phyloP scores from a whole-genome alignment of 345 rosid genomes.

The Camelina hispida region DNA sequence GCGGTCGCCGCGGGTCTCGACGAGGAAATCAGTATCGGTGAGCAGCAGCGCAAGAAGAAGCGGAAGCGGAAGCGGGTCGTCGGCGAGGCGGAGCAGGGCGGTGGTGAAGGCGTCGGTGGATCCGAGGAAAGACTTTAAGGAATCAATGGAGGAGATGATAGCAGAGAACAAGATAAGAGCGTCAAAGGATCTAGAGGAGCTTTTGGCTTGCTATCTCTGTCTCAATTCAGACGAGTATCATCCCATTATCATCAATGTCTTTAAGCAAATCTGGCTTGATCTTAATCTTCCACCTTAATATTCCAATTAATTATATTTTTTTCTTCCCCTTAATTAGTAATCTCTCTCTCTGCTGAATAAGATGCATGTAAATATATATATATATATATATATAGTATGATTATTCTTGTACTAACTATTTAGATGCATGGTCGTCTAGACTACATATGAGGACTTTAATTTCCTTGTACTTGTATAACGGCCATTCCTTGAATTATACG shows the following conservation, averaged over 20 bases:
- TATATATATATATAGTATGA: neutral
- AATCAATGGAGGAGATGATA: conserved; percentile 99
- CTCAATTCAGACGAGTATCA: conserved; percentile 86
- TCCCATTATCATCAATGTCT: conserved; percentile 77
- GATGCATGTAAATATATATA: neutral
- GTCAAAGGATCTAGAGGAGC: conserved; percentile 84
- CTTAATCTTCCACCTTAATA: conserved; percentile 38
- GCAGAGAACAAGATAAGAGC: conserved; percentile 73
- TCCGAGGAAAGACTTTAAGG: conserved; percentile 86
- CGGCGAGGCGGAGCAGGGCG: conserved; percentile 62
- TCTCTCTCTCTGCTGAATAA: neutral
- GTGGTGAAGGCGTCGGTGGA: conserved; percentile 82
- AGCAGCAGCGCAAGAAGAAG: conserved; percentile 46
- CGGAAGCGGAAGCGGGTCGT: no score
- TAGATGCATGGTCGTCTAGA: neutral
- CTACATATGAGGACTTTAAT: no score
- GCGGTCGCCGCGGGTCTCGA: conserved; percentile 68
- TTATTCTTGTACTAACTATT: neutral
- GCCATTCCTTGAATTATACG: neutral
- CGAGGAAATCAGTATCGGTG: conserved; percentile 40
- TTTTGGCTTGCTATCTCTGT: conserved; percentile 86
- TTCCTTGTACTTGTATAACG: conserved; percentile 12
- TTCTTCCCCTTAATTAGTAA: neutral
- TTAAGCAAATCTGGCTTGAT: conserved; percentile 95
- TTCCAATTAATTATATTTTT: neutral